phyloP scores from a whole-genome alignment of 306 rosid species.

The Luffa acutangula region DNA sequence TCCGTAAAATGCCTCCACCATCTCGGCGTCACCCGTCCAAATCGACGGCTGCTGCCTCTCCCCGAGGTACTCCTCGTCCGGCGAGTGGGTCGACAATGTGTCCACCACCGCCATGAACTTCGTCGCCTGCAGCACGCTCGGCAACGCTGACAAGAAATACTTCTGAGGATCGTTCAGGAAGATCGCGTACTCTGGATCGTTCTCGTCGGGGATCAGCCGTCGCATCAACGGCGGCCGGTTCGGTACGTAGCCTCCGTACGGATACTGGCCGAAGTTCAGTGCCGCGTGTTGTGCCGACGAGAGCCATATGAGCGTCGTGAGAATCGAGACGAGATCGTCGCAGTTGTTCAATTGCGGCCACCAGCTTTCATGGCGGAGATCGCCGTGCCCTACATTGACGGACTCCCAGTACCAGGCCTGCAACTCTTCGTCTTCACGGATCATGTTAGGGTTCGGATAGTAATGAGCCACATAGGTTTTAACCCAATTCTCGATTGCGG shows the following conservation, averaged over 20 bases:
- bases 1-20: constrained; percentile 46
- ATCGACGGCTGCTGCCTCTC: constrained; percentile 64
- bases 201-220: constrained; percentile 62
- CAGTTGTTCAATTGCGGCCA: constrained; percentile 60
- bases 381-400: constrained; percentile 84
- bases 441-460: constrained; percentile 46
- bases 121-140: constrained; percentile 56
- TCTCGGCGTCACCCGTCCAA: constrained; percentile 67
- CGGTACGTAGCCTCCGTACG: constrained; percentile 90
- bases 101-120: constrained; percentile 91
- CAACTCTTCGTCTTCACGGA: constrained; percentile 59
- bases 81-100: constrained; percentile 72
- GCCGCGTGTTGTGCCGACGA: constrained; percentile 97
- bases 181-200: constrained; percentile 52
- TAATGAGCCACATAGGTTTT: constrained; percentile 57
- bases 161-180: constrained; percentile 75
- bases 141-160: constrained; percentile 56
- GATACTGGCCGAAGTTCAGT: constrained; percentile 92
- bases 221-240: constrained; percentile 88
- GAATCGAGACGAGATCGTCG: constrained; percentile 52
- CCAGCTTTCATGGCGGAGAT: constrained; percentile 54
- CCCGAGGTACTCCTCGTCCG: constrained; percentile 92
- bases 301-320: constrained; percentile 76
- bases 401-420: constrained; percentile 88
- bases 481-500: constrained; percentile 74